Base-by-base conservation (phyloP, 257 asterid genomes). In the Paulownia fortunei region DNA sequence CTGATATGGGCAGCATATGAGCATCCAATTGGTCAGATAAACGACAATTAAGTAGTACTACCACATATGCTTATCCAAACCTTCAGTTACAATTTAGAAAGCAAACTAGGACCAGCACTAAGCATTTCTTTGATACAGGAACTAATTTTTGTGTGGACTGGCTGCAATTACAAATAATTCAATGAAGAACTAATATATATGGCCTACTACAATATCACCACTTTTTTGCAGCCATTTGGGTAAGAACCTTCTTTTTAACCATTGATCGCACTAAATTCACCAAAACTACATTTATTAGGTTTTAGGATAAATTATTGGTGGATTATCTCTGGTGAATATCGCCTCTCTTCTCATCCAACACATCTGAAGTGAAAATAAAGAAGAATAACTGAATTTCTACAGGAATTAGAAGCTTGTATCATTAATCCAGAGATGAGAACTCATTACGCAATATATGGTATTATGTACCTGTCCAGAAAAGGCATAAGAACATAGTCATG, bases 401-500 rank as follows among this genome's bases (percentile, higher is more conserved):
- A 34, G 24, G 46, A 72, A 58, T 23, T 62, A 72, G 11, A 60
- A 27, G 18, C 63, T 70, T 30, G 36, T 77, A 41, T 74, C 76
- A 64, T 24, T 42, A 58, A 80, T 58, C 70, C 61, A 71, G 64
- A 54, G 18, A 63, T 71, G 73, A 59, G 63, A 64, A 76, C 64
- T 42, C 51, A 61, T 41, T 47, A 64, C 23, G 61, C 70, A 78
- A 26, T 41, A 23, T 66, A 66, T 52, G 78, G 68, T 59, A 81
- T 55, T 44, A 70, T 34, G 78, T 77, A 96, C 99, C 99, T 96
- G 92, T 96, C 97, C 81, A 96, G 84, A 85, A 96, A 96, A 30
- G 99, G 99, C 98, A 92, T 83, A 79, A 96, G 94, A 83, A 89
- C 92, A 79, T 83, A 96, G 85, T 93, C 98, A 72, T 92, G 99